Conservation (phyloP, 495 filamentous ascomycete genomes). For the Aspergillus nidulans region DNA sequence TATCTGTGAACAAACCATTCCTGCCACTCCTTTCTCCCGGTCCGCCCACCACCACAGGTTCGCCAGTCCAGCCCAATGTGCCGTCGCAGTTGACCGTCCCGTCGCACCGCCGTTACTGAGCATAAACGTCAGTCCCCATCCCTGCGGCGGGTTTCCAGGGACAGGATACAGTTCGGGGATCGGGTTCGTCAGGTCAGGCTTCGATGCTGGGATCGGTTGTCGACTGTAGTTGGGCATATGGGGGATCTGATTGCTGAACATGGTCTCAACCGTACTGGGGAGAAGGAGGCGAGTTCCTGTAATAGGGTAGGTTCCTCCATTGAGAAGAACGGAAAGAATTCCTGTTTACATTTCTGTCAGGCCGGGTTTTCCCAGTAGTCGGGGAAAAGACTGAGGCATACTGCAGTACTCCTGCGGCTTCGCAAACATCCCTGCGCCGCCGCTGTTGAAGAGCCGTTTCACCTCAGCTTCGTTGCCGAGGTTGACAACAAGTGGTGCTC, state of each 20-base stretch:
- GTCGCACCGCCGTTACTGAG: constrained; percentile 32
- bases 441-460: constrained; percentile 37
- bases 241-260: constrained; percentile 61
- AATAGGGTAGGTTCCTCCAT: constrained; percentile 44
- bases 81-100: constrained; percentile 46
- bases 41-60: constrained; percentile 63
- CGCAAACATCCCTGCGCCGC: constrained; percentile 53
- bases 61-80: constrained; percentile 53
- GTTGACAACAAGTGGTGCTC: constrained; percentile 35
- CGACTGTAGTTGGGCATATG: constrained; percentile 46
- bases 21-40: constrained; percentile 54
- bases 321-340: constrained; percentile 45
- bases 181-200: constrained; percentile 7
- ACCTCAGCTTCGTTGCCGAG: constrained; percentile 26
- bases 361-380: background rate
- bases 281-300: constrained; percentile 46
- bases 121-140: constrained; percentile 58
- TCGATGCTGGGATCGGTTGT: constrained; percentile 21
- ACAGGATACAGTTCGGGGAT: constrained; percentile 16
- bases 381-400: constrained; percentile 21
- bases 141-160: constrained; percentile 45
- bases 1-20: constrained; percentile 55
- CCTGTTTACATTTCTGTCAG: constrained; percentile 14
- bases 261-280: constrained; percentile 48
- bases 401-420: constrained; percentile 52